Percentiles rank a stretch among this genome's conserved stretches.
Conservation (phyloP, 305 asterid genomes). For the Fraxinus latifolia region DNA sequence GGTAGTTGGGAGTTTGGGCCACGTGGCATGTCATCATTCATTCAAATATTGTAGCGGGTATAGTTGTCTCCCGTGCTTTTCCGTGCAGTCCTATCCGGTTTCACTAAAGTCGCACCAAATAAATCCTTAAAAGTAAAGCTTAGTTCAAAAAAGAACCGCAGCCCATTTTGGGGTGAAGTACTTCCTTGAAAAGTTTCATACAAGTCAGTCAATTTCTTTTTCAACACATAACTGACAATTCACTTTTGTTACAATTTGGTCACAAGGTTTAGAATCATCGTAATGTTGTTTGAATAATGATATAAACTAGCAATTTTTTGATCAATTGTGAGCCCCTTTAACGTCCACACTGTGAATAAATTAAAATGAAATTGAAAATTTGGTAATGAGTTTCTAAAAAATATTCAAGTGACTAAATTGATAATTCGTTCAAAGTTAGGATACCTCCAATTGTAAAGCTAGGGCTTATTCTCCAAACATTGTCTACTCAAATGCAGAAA, state of each 20-base stretch:
- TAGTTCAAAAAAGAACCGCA: not conserved
- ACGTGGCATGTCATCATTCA: slow-evolving; percentile 31
- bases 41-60: not conserved
- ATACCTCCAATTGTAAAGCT: too few species aligned
- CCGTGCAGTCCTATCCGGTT: slow-evolving; percentile 19
- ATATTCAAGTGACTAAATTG: not conserved
- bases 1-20: not conserved
- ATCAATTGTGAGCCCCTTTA: not conserved
- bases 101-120: not conserved
- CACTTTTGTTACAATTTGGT: too few species aligned
- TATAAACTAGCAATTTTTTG: too few species aligned
- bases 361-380: not conserved
- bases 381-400: not conserved
- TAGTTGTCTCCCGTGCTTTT: slow-evolving; percentile 14
- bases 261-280: too few species aligned
- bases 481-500: too few species aligned
- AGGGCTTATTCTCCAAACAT: too few species aligned
- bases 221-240: too few species aligned
- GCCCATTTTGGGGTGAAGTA: not conserved
- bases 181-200: not conserved
- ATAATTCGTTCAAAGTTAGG: not conserved
- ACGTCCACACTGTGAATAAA: not conserved
- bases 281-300: not conserved
- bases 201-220: not conserved
- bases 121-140: not conserved